Conservation (phyloP, 768 basidiomycete species). For the Phaeolepiota aurea region DNA sequence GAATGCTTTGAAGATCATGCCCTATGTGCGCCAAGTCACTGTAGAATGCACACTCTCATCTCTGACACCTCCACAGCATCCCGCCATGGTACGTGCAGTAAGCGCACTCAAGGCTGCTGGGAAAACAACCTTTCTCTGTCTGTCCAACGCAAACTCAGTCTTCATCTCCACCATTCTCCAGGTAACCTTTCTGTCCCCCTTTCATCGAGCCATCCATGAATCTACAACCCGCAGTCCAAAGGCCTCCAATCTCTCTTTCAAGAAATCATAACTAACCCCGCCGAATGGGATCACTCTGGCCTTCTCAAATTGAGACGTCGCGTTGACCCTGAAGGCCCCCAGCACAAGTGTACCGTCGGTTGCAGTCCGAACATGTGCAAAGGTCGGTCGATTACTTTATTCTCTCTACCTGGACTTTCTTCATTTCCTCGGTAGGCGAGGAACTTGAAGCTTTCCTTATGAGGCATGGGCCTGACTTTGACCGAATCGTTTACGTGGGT, state of each 20-base stretch:
- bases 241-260: conserved; percentile 66
- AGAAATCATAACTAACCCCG: conserved; percentile 89
- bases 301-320: conserved; percentile 70
- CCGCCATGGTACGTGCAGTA: conserved; percentile 93
- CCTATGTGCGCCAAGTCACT: conserved; percentile 54
- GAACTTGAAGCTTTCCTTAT: conserved; percentile 81
- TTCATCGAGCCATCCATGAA: background rate
- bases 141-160: conserved; percentile 90
- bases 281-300: conserved; percentile 66
- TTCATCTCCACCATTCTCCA: conserved; percentile 88
- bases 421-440: conserved; percentile 48
- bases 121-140: conserved; percentile 76
- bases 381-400: conserved; percentile 33
- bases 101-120: conserved; percentile 57
- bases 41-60: too few relatives aligned
- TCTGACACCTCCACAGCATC: conserved; percentile 87
- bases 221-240: conserved; percentile 49
- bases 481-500: conserved; percentile 84
- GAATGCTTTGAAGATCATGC: conserved; percentile 68
- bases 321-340: conserved; percentile 67
- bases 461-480: conserved; percentile 50
- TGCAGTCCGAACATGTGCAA: conserved; percentile 99
- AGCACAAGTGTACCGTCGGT: conserved; percentile 79
- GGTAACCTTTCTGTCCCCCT: conserved; percentile 26
- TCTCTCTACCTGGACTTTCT: background rate